Evolutionary conservation across 2,329 filamentous ascomycete genomes (phyloP).

Genomic region (Cercospora canescens): DNA sequence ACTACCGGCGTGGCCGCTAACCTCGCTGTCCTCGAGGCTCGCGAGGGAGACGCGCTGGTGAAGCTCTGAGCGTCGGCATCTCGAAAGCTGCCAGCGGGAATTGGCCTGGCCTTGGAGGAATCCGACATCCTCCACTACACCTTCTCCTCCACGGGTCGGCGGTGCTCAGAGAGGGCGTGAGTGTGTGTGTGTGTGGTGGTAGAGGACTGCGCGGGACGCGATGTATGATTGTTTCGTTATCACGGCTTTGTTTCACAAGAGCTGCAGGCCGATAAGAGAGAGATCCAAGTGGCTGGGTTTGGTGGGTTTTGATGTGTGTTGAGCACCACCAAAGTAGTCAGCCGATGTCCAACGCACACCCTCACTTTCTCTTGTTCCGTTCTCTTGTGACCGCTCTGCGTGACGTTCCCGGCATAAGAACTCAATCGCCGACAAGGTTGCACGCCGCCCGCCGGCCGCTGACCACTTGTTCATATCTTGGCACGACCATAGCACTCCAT

Average conservation of each 20-base stretch:
- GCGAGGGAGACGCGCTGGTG: constrained; percentile 39
- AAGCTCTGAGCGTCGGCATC: constrained; percentile 23
- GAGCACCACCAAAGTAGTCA: not conserved
- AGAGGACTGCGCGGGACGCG: not conserved
- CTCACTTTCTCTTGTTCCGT: not conserved
- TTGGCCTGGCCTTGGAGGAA: constrained; percentile 22
- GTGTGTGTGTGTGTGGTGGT: not conserved
- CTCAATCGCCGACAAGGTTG: constrained; percentile 6
- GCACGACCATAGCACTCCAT: not conserved
- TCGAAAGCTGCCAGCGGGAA: constrained; percentile 23
- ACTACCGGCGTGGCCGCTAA: constrained; percentile 31
- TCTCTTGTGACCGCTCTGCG: constrained; percentile 1
- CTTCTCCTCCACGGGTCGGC: not conserved
- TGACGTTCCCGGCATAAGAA: constrained; percentile 4
- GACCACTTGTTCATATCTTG: not conserved
- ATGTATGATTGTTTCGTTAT: constrained; percentile 1
- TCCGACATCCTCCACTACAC: constrained; percentile 7
- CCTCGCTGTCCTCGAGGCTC: constrained; percentile 44
- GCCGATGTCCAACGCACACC: constrained; percentile 3
- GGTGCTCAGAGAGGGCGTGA: not conserved
- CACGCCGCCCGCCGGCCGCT: not conserved
- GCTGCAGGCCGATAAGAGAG: constrained; percentile 8
- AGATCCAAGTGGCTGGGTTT: not conserved
- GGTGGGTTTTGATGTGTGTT: not conserved
- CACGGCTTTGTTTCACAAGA: constrained; percentile 5